phyloP scores from a whole-genome alignment of 805 yeast genomes.

The Yamadazyma insecticola region DNA sequence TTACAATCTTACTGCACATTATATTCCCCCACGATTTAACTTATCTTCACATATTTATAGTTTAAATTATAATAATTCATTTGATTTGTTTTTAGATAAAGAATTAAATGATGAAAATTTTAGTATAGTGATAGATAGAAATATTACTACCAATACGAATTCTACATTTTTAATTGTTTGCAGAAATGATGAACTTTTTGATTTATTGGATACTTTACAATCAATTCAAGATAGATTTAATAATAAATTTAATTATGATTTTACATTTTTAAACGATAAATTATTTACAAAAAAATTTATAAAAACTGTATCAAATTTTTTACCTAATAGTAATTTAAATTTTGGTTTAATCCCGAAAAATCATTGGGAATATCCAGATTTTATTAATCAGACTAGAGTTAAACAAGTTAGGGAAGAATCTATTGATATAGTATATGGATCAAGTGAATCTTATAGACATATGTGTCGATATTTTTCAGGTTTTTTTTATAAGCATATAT shows the following conservation, averaged over 20 bases:
- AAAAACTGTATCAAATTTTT: conserved; percentile 41
- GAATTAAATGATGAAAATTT: too few species aligned
- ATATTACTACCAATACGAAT: too few species aligned
- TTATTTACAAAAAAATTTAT: conserved; percentile 57
- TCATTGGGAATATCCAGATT: conserved; percentile 69
- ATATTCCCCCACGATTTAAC: too few species aligned
- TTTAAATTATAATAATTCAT: too few species aligned
- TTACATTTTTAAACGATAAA: conserved; percentile 74
- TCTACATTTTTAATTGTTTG: conserved; percentile 69
- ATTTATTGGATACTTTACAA: conserved; percentile 54
- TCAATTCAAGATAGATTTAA: conserved; percentile 67
- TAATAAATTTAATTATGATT: conserved; percentile 58
- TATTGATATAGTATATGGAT: conserved; percentile 44
- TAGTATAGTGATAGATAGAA: too few species aligned
- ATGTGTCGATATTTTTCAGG: conserved; percentile 56
- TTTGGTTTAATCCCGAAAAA: conserved; percentile 59
- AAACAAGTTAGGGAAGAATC: too few species aligned
- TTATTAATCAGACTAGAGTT: conserved; percentile 44
- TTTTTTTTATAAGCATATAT: conserved; percentile 59
- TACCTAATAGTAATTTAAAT: conserved; percentile 52
- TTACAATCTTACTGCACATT: too few species aligned
- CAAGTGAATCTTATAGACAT: conserved; percentile 58
- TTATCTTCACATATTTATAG: too few species aligned
- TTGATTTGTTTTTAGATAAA: too few species aligned
- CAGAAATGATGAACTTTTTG: conserved; percentile 59